A percentile compares a stretch with the other conserved stretches of the same genome.
These are phyloP conservation scores for Chlorella ohadii DNA, from an alignment of 139 green algal species.

Conservation along the genomic window DNA sequence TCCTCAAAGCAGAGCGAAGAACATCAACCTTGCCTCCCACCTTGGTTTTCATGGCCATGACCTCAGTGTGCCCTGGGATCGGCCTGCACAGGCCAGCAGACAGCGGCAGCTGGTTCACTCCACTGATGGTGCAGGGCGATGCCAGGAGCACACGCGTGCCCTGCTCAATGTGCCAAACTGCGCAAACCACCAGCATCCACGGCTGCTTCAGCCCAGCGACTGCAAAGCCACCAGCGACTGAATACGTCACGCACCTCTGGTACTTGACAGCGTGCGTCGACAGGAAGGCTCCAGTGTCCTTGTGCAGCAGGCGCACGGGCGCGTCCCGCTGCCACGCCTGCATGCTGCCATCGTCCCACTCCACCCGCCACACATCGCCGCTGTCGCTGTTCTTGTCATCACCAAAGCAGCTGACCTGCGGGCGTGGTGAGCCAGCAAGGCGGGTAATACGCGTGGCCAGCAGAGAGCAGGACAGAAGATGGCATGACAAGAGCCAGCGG, in stretches of 20 bases:
- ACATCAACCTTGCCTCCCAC: not conserved
- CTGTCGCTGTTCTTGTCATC: conserved; percentile 33
- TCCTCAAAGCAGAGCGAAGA: too few species aligned
- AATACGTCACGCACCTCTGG: conserved; percentile 1
- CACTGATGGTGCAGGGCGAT: too few species aligned
- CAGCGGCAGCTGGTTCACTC: too few species aligned
- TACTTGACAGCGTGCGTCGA: conserved; percentile 36
- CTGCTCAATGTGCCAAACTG: too few species aligned
- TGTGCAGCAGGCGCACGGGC: conserved; percentile 31
- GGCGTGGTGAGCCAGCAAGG: not conserved
- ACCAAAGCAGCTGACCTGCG: conserved; percentile 45
- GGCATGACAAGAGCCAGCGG: too few species aligned
- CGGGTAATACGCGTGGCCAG: too few species aligned
- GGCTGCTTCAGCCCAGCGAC: too few species aligned
- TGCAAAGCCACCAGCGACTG: too few species aligned
- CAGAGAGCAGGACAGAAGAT: too few species aligned
- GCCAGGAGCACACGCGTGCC: too few species aligned
- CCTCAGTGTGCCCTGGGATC: conserved; percentile 46
- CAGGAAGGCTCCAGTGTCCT: conserved; percentile 44
- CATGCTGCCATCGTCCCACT: conserved; percentile 16
- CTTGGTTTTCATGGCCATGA: not conserved
- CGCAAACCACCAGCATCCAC: too few species aligned
- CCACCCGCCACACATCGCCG: conserved; percentile 41
- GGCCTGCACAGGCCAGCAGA: not conserved
- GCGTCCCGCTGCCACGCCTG: conserved; percentile 33